Evolutionary conservation across 2,329 filamentous ascomycete species (phyloP), one percentile per base, ranked within the genome.

Genomic region (Colletotrichum tropicale): DNA sequence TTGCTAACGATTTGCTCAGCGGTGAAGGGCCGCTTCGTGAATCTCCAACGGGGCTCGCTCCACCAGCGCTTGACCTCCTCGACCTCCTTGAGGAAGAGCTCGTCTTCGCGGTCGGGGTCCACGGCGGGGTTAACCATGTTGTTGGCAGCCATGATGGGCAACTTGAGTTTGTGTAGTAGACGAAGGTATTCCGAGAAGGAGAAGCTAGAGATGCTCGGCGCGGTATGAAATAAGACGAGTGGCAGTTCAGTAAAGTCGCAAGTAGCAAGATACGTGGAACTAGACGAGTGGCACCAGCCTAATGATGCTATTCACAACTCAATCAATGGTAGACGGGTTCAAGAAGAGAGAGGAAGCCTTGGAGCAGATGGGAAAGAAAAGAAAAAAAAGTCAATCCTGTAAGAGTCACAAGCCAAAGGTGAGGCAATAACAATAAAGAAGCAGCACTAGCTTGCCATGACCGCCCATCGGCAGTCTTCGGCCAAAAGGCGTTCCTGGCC

Each of bases 1-100:
- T 99, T 99, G 68, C 95, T 93, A 78, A 98, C 97, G 82, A 99
- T 98, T 87, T 98, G 95, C 89, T 98, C 97, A 36, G 97, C 96
- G 6, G 96, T 98, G 85, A 97, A 99, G 28, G 97, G 93, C 74
- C 97, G 91, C 88, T 94, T 96, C 81, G 97, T 99, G 86, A 95
- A 92, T 84, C 95, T 91, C 97, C 97, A 99, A 89, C 97, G 91
- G 73, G 95, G 92, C 81, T 98, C 95, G 69, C 89, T 90, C 97
- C 97, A 99, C 97, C 97, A 99, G 85, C 94, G 88, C 91, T 98
- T 95, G 80, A 98, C 94, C 79, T 94, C 92, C 81, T 94, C 92
- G 76, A 98, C 95, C 84, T 99, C 97, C 79, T 94, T 90, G 81
- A 92, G 89, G 87, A 94, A 98, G 81, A 93, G 87, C 81, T 94